Evolutionary conservation across 2,329 filamentous ascomycete genomes (phyloP), one percentile per base, ranked within the genome.

Genomic region (Aureobasidium sp.): DNA sequence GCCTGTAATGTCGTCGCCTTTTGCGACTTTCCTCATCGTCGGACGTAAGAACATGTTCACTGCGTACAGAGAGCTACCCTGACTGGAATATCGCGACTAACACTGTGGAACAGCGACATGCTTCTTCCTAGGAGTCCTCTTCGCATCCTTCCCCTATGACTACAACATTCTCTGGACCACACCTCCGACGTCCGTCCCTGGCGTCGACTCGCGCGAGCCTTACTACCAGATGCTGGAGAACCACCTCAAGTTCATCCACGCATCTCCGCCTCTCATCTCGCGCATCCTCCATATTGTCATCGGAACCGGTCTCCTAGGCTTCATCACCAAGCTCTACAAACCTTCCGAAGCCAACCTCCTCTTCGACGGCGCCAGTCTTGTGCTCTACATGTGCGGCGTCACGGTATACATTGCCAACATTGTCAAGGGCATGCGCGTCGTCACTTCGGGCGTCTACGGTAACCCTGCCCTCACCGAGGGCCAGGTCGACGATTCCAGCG

Each of bases 101-200:
- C 50, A 31, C 5, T 38, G 11, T 1, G 17, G 33, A 38, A 46
- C 66, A 80, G 78, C 78, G 63, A 91, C 89, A 66, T 96, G 90
- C 75, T 99, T 99, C 84, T 96, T 97, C 83, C 88, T 99, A 65
- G 94, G 94, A 68, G 91, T 97, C 74, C 87, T 99, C 75, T 99
- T 97, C 83, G 91, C 91, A 68, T 86, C 87, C 64, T 95, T 97
- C 76, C 92, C 94, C 63, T 99, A 97, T 80, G 94, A 95, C 80
- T 94, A 90, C 78, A 88, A 90, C 62, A 86, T 94, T 64, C 87
- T 95, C 58, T 95, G 90, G 82, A 87, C 86, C 55, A 84, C 84
- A 31, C 84, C 83, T 43, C 80, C 79, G 60, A 79, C 88, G 57
- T 40, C 61, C 57, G 46, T 61, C 27, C 51, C 63, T 9, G 45